These are phyloP conservation scores for Fragilaria radians DNA, from an alignment of 108 stramenopile species.

Conservation along the genomic window DNA sequence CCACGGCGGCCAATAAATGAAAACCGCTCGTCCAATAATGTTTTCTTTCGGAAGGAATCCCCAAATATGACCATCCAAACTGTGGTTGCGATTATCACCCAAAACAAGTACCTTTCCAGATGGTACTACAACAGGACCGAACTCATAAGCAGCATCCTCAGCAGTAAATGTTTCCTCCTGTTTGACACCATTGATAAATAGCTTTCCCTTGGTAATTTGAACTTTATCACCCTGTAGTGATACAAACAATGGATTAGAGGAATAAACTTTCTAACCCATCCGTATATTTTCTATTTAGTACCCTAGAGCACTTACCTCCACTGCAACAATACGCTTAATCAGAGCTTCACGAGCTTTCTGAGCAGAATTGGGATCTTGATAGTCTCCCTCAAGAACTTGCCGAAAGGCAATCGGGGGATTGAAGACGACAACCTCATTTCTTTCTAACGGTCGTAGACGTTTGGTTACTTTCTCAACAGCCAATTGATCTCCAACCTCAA, in stretches of 20 bases:
- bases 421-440: conserved; percentile 95
- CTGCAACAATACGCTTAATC: conserved; percentile 93
- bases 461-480: conserved; percentile 95
- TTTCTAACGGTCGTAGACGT: conserved; percentile 69
- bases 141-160: conserved; percentile 80
- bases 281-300: background rate
- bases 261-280: background rate
- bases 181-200: conserved; percentile 82
- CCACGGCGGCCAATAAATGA: conserved; percentile 90
- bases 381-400: conserved; percentile 52
- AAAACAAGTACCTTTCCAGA: conserved; percentile 74
- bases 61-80: conserved; percentile 88
- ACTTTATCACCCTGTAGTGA: conserved; percentile 73
- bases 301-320: conserved; percentile 54
- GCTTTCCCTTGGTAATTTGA: conserved; percentile 66
- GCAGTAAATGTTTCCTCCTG: conserved; percentile 89
- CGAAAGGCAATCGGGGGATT: conserved; percentile 81
- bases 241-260: background rate
- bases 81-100: conserved; percentile 91
- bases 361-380: conserved; percentile 26
- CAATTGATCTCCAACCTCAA: conserved; percentile 94
- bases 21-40: conserved; percentile 73
- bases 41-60: conserved; percentile 67
- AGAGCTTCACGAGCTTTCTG: conserved; percentile 80
- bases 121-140: conserved; percentile 83